A percentile compares a stretch with the other conserved stretches of the same genome.
These are phyloP conservation scores for Wallacemonas sp. DNA, from an alignment of 208 protist species.

Conservation along the genomic window DNA sequence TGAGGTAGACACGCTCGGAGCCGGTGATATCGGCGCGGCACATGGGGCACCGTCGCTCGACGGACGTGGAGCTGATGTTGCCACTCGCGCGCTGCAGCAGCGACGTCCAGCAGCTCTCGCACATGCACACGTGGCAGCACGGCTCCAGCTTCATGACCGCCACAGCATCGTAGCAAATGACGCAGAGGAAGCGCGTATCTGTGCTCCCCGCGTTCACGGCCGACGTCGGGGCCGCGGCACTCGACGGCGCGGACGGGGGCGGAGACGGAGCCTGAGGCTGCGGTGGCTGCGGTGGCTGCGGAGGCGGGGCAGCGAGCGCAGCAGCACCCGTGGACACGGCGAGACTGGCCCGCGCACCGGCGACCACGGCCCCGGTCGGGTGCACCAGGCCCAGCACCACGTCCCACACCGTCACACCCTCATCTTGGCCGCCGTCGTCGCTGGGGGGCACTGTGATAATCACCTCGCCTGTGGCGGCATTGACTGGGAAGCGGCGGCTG, in stretches of 20 bases:
- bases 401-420: neutral
- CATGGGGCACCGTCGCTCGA: too few relatives aligned
- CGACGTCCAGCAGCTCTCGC: constrained; percentile 1
- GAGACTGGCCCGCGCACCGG: neutral
- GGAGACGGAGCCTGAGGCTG: neutral
- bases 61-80: too few relatives aligned
- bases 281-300: neutral
- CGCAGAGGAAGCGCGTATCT: neutral
- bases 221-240: neutral
- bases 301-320: neutral
- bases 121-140: constrained; percentile 5
- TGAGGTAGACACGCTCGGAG: too few relatives aligned
- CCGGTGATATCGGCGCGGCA: too few relatives aligned
- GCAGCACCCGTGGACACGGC: neutral
- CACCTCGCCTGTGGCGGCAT: neutral
- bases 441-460: neutral
- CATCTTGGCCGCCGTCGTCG: neutral
- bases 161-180: constrained; percentile 10
- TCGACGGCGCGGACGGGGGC: neutral
- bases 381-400: neutral
- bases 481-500: neutral
- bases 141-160: constrained; percentile 6
- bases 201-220: neutral
- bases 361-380: neutral
- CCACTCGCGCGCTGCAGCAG: too few relatives aligned